Percentiles rank a stretch among this genome's conserved stretches.
phyloP scores from a whole-genome alignment of 306 rosid species.

The Malus asiatica region DNA sequence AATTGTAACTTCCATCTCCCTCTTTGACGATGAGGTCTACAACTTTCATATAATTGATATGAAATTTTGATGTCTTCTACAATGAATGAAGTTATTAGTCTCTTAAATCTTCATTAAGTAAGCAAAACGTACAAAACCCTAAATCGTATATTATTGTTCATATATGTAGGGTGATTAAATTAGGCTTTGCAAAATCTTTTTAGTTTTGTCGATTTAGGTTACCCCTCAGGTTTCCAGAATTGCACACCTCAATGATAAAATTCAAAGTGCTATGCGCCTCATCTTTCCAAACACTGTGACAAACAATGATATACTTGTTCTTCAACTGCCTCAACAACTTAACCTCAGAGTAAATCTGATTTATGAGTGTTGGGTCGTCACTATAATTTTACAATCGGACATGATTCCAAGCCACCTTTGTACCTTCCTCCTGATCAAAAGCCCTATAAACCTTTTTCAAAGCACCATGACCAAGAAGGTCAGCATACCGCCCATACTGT shows the following conservation, averaged over 20 bases:
- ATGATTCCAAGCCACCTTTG: constrained; percentile 93
- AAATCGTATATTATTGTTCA: too few relatives aligned
- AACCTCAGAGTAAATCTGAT: constrained; percentile 65
- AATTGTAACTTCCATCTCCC: too few relatives aligned
- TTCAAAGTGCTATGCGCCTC: constrained; percentile 47
- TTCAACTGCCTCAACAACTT: constrained; percentile 48
- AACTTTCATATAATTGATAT: too few relatives aligned
- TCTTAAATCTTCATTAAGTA: too few relatives aligned
- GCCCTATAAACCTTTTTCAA: constrained; percentile 87
- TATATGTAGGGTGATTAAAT: too few relatives aligned
- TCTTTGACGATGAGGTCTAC: too few relatives aligned
- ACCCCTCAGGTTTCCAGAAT: constrained; percentile 69
- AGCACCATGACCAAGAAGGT: constrained; percentile 74
- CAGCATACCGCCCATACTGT: constrained; percentile 66
- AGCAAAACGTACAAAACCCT: too few relatives aligned
- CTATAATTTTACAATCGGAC: constrained; percentile 56
- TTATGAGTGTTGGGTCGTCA: constrained; percentile 53
- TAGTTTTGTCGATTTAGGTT: too few relatives aligned
- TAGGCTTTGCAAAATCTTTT: too few relatives aligned
- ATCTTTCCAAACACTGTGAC: constrained; percentile 77
- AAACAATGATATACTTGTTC: constrained; percentile 70
- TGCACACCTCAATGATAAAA: constrained; percentile 82
- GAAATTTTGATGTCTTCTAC: too few relatives aligned
- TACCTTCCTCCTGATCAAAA: constrained; percentile 87
- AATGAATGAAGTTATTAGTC: too few relatives aligned